These are phyloP conservation scores for Melampsora larici-populina DNA, from an alignment of 1,284 basidiomycete genomes.

Conservation along the genomic window DNA sequence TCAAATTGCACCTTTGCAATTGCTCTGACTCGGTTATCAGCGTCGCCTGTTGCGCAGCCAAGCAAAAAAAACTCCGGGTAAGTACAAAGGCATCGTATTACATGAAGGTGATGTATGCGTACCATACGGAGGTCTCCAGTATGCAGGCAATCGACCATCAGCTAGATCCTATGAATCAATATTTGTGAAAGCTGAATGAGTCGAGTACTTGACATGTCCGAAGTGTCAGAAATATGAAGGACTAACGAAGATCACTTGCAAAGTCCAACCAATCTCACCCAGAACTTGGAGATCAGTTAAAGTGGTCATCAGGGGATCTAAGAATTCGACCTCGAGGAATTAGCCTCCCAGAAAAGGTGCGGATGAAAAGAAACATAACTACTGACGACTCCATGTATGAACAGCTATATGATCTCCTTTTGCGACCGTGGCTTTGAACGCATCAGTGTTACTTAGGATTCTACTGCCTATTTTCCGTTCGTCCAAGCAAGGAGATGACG, in stretches of 20 bases:
- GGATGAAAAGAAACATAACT: conserved; percentile 57
- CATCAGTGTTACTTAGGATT: conserved; percentile 62
- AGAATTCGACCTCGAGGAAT: conserved; percentile 52
- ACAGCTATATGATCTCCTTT: conserved; percentile 46
- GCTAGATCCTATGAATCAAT: conserved; percentile 18
- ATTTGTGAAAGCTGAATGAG: background rate
- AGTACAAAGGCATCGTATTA: conserved; percentile 1
- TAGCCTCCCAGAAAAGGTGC: conserved; percentile 59
- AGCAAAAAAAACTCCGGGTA: too few relatives aligned
- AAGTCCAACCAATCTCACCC: conserved; percentile 76
- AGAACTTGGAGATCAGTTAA: conserved; percentile 66
- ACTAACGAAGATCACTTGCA: conserved; percentile 67
- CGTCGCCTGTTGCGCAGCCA: conserved; percentile 13
- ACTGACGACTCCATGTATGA: conserved; percentile 61
- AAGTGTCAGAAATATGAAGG: background rate
- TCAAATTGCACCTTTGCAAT: conserved; percentile 36
- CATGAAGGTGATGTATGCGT: conserved; percentile 55
- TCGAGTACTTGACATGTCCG: background rate
- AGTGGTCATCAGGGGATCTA: conserved; percentile 56
- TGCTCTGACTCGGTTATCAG: conserved; percentile 42
- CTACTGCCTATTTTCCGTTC: conserved; percentile 20
- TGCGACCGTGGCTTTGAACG: conserved; percentile 57
- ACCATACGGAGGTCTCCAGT: conserved; percentile 60
- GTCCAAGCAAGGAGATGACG: background rate
- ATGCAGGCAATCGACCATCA: conserved; percentile 36